Conservation (phyloP, 352 stramenopile species). For the Phytophthora fragariae region DNA sequence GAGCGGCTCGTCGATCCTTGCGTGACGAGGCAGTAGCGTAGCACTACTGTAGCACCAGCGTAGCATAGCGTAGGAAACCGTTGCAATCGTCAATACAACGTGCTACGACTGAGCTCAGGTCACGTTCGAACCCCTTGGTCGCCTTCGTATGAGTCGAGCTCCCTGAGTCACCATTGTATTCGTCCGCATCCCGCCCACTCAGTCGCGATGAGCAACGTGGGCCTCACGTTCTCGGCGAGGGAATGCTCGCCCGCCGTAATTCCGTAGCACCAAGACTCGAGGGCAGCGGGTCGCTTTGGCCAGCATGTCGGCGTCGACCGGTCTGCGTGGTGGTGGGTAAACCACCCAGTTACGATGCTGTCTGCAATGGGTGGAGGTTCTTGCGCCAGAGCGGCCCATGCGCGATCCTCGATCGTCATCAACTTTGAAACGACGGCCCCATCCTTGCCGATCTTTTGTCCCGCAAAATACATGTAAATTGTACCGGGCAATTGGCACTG, state of each 20-base stretch:
- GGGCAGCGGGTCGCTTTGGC: not conserved
- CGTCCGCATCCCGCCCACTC: not conserved
- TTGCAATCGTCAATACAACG: not conserved
- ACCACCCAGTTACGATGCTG: not conserved
- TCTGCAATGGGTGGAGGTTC: conserved; percentile 9
- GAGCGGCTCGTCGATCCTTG: not conserved
- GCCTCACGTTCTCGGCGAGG: not conserved
- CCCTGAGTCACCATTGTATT: conserved; percentile 5
- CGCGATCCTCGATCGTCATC: conserved; percentile 10
- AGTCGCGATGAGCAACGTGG: conserved; percentile 6
- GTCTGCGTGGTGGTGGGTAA: conserved; percentile 25
- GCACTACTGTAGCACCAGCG: not conserved
- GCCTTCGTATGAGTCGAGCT: conserved; percentile 24
- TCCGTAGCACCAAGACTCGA: not conserved
- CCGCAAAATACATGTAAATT: too few relatives aligned
- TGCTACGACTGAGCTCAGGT: too few relatives aligned
- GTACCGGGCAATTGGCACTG: too few relatives aligned
- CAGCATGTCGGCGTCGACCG: conserved; percentile 20
- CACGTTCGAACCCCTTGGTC: not conserved
- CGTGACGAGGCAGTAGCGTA: not conserved
- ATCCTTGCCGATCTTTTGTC: too few relatives aligned
- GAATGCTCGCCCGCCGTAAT: too few relatives aligned
- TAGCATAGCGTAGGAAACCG: not conserved
- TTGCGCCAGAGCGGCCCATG: conserved; percentile 5
- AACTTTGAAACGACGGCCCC: conserved; percentile 25